A percentile compares a stretch with the other conserved stretches of the same genome.
Evolutionary conservation across 768 basidiomycete species (phyloP).

Genomic region (Vararia minispora): DNA sequence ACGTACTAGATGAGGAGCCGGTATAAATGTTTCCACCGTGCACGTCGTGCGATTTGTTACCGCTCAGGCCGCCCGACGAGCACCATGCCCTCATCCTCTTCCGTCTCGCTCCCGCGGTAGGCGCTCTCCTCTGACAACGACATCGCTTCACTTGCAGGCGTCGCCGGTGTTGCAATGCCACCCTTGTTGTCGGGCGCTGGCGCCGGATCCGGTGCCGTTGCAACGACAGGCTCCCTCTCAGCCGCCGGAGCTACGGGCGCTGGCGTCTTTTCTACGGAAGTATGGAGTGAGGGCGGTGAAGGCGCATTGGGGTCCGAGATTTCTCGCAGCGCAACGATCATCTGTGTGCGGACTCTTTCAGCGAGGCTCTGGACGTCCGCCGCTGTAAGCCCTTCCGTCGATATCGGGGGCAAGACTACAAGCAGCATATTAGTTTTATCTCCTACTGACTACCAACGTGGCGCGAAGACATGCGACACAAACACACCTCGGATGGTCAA

Average conservation of each 20-base stretch:
- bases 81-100: constrained; percentile 80
- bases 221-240: no score
- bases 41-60: constrained; percentile 1
- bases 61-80: constrained; percentile 49
- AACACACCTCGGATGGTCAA: constrained; percentile 73
- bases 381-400: constrained; percentile 58
- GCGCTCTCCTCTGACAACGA: constrained; percentile 20
- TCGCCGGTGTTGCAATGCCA: background rate
- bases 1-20: no score
- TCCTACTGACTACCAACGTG: no score
- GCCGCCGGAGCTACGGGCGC: constrained; percentile 1
- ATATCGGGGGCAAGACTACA: constrained; percentile 82
- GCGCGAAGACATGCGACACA: background rate
- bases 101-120: constrained; percentile 56
- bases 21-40: no score
- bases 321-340: constrained; percentile 68
- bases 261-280: constrained; percentile 4
- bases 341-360: constrained; percentile 57
- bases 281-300: constrained; percentile 12
- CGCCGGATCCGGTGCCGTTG: constrained; percentile 1
- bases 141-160: constrained; percentile 18
- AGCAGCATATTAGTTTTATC: constrained; percentile 9
- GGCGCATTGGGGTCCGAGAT: constrained; percentile 51
- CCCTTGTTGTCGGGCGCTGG: constrained; percentile 5
- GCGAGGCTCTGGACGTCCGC: constrained; percentile 63